Percentiles rank a stretch among this genome's conserved stretches.
Evolutionary conservation across 176 grass and related monocot genomes (phyloP).

Genomic region (Triticum monococcum): DNA sequence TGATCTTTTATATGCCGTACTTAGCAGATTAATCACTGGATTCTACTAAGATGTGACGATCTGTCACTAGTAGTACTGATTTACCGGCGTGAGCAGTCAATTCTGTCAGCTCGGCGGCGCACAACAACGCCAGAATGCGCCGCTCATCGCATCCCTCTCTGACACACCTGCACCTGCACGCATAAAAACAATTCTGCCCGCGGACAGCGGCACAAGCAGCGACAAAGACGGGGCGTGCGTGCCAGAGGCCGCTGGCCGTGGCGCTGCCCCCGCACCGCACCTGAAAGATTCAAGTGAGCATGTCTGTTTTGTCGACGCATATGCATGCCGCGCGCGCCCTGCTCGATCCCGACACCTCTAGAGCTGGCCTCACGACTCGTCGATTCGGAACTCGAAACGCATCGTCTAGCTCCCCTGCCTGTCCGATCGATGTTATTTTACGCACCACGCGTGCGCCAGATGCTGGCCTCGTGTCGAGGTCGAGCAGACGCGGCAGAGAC

Average conservation of each 20-base stretch:
- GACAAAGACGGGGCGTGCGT: too few species aligned
- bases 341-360: too few species aligned
- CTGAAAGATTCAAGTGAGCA: background rate
- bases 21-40: too few species aligned
- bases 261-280: too few species aligned
- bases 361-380: too few species aligned
- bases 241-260: background rate
- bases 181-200: too few species aligned
- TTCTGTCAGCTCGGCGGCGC: background rate
- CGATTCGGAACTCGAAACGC: too few species aligned
- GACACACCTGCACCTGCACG: too few species aligned
- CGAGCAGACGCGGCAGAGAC: background rate
- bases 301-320: background rate
- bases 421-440: background rate
- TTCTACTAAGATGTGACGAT: background rate
- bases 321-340: background rate
- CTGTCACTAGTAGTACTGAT: too few species aligned
- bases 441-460: background rate
- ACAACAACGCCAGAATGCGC: background rate
- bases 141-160: background rate
- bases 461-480: background rate
- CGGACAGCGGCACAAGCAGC: too few species aligned
- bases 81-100: slow-evolving; percentile 16
- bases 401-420: background rate
- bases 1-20: too few species aligned